Base-by-base conservation (phyloP, 2,329 filamentous ascomycete species). In the Tolypocladium tropicale region DNA sequence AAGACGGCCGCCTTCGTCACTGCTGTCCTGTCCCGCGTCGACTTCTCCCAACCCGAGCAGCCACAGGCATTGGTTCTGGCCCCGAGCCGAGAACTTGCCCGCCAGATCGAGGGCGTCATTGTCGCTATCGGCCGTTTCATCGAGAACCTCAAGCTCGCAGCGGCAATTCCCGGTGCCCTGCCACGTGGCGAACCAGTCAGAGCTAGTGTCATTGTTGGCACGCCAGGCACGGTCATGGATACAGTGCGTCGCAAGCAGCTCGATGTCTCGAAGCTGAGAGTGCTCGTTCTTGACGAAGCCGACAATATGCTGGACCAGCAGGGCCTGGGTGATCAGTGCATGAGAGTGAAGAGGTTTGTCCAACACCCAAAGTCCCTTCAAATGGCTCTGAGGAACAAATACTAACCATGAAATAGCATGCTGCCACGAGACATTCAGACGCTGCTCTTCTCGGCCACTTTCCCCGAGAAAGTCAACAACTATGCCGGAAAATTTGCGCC, bases 221-320 rank as follows among this genome's bases (percentile, higher is more conserved):
- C 94, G 1, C 94, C 94, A 0, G 94, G 94, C 55, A 97, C 93
- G 0, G 90, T 94, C 52, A 86, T 88, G 77, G 94, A 97, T 67
- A 79, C 94, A 64, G 86, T 96, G 65, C 86, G 86, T 66, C 84
- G 86, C 64, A 81, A 84, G 62, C 81, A 89, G 66, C 80, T 99
- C 61, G 83, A 95, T 63, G 73, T 84, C 0, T 82, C 80, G 21
- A 74, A 84, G 57, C 78, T 99, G 63, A 89, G 85, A 70, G 82
- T 95, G 10, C 80, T 99, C 59, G 93, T 96, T 56, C 80, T 99
- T 54, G 94, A 99, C 67, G 94, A 99, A 76, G 94, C 94, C 56
- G 94, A 99, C 75, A 97, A 96, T 75, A 99, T 99, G 94, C 77
- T 99, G 58, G 94, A 97, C 68, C 88, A 93, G 72, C 90, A 96